These are phyloP conservation scores for Globisporangium abappressorium DNA, from an alignment of 352 stramenopile genomes.

Conservation along the genomic window DNA sequence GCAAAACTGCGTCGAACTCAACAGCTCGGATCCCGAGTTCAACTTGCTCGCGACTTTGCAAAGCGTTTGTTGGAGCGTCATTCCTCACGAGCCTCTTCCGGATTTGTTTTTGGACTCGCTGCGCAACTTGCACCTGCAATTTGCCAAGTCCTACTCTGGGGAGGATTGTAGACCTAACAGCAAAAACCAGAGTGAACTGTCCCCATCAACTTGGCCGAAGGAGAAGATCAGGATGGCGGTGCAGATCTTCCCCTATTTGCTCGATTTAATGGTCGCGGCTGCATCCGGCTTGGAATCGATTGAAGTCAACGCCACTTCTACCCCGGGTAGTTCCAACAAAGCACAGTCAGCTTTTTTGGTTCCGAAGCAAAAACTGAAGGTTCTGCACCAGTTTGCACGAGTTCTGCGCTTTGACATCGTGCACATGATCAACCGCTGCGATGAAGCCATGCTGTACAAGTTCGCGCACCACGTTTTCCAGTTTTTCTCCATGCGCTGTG, in stretches of 20 bases:
- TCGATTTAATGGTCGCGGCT: constrained; percentile 37
- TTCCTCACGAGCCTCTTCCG: constrained; percentile 42
- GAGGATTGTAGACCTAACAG: not conserved
- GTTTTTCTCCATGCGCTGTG: constrained; percentile 32
- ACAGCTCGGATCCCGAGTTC: constrained; percentile 38
- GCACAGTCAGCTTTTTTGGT: constrained; percentile 1
- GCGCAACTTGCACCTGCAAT: constrained; percentile 38
- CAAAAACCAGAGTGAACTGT: not conserved
- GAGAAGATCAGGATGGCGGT: constrained; percentile 34
- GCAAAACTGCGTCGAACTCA: constrained; percentile 45
- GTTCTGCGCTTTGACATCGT: constrained; percentile 38
- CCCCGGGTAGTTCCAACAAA: constrained; percentile 6
- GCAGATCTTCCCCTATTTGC: constrained; percentile 33
- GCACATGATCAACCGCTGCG: constrained; percentile 31
- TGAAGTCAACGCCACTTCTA: constrained; percentile 4
- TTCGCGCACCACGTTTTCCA: constrained; percentile 50
- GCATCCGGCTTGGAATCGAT: constrained; percentile 26
- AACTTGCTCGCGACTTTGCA: constrained; percentile 28
- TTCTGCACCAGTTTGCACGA: constrained; percentile 31
- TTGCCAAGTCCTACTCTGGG: constrained; percentile 9
- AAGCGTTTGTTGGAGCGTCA: constrained; percentile 27
- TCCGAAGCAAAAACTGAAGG: constrained; percentile 20
- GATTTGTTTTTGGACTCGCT: constrained; percentile 31
- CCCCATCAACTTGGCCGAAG: constrained; percentile 20
- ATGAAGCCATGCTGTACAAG: constrained; percentile 35